Base-by-base conservation (phyloP, 306 rosid species). In the Psophocarpus tetragonolobus region DNA sequence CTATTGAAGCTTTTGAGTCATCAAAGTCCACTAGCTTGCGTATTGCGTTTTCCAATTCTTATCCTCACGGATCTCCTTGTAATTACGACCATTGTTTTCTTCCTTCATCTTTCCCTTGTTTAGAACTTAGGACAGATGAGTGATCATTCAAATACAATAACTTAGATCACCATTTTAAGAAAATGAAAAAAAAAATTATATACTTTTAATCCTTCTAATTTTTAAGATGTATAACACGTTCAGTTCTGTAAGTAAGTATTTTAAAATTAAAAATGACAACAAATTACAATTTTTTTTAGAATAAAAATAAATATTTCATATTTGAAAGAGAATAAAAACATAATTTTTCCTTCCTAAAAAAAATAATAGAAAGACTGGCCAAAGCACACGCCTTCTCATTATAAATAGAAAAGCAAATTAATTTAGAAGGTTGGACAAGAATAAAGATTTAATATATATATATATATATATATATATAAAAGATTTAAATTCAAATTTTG, bases 1-100 rank as follows among this genome's bases (percentile, higher is more conserved):
- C 64, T 57, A 5, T 27, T 68, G 58, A 26, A 17, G 4, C 72
- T 81, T 74, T 74, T 68, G 72, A 58, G 77, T 45, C 77, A 60
- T 68, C 76, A 39, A 67, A 45, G 24, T 58, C 76, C 71, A 42
- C 76, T 54, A 54, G 14, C 17, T 54, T 68, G 14, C 17, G 20
- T 30, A 6, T 66, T 73, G 42, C 29, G 3, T 26, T 62, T 64
- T 41, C 71, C 71, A 21, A 41, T 44, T 5, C 62, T 50, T 63
- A 20, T 65, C 69, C 9, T 18, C 27, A 36, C 1, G 3, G 0
- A 60, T 60, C 53, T 30, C 2, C 29, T 44, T 32, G 5, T 26
- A 2, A 58, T 27, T 8, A 17, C 41, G 4, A 51, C n/a, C 36
- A 15, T 39, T 13, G 0, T 21, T 62, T 44, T 17, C 11, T 6